phyloP scores from a whole-genome alignment of 192 early-diverging fungal genomes.

The Chytriomyces sp. region DNA sequence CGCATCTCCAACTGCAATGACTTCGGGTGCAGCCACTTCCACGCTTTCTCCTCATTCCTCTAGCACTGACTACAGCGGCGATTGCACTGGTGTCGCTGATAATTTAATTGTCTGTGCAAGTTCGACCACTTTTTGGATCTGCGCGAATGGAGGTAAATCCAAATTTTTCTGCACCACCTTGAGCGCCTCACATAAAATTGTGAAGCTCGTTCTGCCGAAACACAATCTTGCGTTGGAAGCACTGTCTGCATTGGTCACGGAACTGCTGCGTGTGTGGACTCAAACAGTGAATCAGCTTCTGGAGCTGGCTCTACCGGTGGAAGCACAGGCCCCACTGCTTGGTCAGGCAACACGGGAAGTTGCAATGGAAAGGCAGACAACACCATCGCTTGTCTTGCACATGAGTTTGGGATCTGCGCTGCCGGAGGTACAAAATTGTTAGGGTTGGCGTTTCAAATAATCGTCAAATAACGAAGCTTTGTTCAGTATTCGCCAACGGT shows the following conservation, averaged over 20 bases:
- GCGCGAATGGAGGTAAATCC: neutral
- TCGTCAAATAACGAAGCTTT: too few species aligned
- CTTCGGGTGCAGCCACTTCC: neutral
- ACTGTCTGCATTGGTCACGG: neutral
- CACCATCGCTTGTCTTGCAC: neutral
- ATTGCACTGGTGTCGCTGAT: conserved; percentile 4
- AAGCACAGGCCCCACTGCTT: neutral
- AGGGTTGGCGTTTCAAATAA: too few species aligned
- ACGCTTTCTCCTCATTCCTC: neutral
- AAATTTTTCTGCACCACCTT: too few species aligned
- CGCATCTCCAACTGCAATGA: neutral
- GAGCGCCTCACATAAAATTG: too few species aligned
- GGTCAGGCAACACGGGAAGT: neutral
- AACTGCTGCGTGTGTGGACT: neutral
- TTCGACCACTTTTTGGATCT: conserved; percentile 1
- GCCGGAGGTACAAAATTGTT: neutral
- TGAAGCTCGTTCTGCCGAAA: too few species aligned
- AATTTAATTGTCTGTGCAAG: neutral
- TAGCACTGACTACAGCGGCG: neutral
- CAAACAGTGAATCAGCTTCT: neutral
- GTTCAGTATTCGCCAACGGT: too few species aligned
- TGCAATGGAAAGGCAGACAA: conserved; percentile 8
- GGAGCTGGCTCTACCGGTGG: neutral
- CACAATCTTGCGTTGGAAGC: neutral
- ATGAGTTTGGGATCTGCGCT: neutral